Conservation (phyloP, 1,284 basidiomycete genomes). For the Pisolithus thermaeus region DNA sequence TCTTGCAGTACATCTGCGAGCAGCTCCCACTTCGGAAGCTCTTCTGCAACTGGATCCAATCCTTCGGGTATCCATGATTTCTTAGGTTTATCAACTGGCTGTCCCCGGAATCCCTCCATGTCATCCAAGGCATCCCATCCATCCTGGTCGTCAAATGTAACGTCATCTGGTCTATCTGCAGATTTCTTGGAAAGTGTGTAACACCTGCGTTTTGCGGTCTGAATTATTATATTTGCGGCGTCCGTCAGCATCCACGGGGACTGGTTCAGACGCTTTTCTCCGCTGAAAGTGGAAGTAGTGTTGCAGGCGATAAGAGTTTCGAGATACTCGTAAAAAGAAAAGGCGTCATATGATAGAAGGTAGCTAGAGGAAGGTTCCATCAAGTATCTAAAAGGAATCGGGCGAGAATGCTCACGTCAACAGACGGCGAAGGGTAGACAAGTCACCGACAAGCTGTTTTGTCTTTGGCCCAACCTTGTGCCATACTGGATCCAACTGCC, state of each 20-base stretch:
- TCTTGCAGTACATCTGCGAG: constrained; percentile 85
- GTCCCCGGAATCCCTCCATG: constrained; percentile 37
- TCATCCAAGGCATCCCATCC: constrained; percentile 70
- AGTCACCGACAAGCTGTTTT: constrained; percentile 86
- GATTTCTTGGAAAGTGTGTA: constrained; percentile 50
- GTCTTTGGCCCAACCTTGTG: constrained; percentile 92
- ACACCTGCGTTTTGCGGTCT: constrained; percentile 74
- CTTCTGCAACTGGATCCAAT: constrained; percentile 86
- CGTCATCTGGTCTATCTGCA: constrained; percentile 17
- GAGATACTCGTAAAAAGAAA: constrained; percentile 89
- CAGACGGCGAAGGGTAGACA: constrained; percentile 81
- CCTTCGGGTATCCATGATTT: constrained; percentile 67
- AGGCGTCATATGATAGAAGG: constrained; percentile 85
- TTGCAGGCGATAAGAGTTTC: constrained; percentile 86
- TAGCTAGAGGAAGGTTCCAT: constrained; percentile 34
- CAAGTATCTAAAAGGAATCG: not conserved
- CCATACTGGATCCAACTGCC: constrained; percentile 92
- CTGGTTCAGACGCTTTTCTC: constrained; percentile 57
- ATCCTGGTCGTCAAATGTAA: constrained; percentile 56
- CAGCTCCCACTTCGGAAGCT: constrained; percentile 92
- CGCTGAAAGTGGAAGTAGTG: constrained; percentile 41
- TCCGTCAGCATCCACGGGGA: constrained; percentile 87
- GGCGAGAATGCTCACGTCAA: constrained; percentile 52
- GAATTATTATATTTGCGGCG: constrained; percentile 85
- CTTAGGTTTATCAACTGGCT: constrained; percentile 10